phyloP scores from a whole-genome alignment of 345 rosid species.

The Melaleuca alternifolia region DNA sequence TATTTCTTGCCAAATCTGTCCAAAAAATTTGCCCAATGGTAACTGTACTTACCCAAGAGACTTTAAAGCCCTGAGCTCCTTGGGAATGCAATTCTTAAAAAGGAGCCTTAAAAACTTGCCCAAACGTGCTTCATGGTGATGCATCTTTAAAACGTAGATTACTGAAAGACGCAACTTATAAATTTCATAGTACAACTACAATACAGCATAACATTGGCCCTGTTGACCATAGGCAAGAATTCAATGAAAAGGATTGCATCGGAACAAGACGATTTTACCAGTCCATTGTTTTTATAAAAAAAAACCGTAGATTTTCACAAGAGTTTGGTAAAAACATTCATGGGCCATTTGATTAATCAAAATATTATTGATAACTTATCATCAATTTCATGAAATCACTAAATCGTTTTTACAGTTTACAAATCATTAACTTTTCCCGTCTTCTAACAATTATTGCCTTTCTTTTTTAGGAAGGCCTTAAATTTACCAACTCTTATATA shows the following conservation, averaged over 20 bases:
- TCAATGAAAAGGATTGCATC: background rate
- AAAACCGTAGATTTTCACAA: background rate
- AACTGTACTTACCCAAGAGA: too few relatives aligned
- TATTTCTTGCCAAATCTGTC: too few relatives aligned
- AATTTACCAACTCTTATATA: background rate
- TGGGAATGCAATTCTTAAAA: too few relatives aligned
- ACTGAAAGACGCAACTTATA: background rate
- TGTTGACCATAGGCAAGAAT: background rate
- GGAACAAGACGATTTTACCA: background rate
- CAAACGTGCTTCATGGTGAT: background rate
- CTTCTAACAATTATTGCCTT: background rate
- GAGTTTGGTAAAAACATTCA: background rate
- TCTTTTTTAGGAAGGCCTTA: background rate
- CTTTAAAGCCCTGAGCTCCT: too few relatives aligned
- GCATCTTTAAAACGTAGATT: background rate
- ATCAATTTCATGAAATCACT: background rate
- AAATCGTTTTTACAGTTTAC: background rate
- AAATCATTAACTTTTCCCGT: background rate
- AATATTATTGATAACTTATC: background rate
- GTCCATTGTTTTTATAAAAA: background rate
- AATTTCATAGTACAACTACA: background rate
- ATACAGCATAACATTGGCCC: background rate
- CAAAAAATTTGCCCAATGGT: too few relatives aligned
- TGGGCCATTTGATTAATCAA: background rate
- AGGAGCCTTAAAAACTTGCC: background rate